phyloP scores from a whole-genome alignment of 2,329 filamentous ascomycete genomes.

The Didymella glomerata region DNA sequence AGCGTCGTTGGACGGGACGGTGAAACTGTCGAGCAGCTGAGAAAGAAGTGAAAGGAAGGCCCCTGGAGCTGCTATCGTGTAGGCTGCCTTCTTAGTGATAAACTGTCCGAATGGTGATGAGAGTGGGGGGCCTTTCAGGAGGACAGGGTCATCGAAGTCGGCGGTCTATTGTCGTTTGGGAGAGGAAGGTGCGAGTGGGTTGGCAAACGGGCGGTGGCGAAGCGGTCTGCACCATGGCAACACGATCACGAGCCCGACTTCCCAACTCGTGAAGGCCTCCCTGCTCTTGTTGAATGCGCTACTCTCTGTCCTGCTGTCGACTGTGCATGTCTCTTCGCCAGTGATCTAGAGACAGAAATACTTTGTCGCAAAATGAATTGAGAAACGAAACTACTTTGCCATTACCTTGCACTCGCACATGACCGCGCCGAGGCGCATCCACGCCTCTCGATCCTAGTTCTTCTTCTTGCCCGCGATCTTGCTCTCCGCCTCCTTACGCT shows the following conservation, averaged over 20 bases:
- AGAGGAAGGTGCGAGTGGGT: slow-evolving; percentile 4
- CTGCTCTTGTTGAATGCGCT: background rate
- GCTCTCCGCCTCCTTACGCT: slow-evolving; percentile 54
- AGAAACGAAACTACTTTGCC: background rate
- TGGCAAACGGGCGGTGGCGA: background rate
- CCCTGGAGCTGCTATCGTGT: background rate
- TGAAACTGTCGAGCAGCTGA: background rate
- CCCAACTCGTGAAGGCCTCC: background rate
- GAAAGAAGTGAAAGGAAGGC: background rate
- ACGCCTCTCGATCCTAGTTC: slow-evolving; percentile 22
- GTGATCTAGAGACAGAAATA: background rate
- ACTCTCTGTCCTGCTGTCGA: background rate
- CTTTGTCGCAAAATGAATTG: background rate
- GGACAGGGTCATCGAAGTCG: background rate
- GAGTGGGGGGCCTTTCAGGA: background rate
- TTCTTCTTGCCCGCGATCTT: slow-evolving; percentile 49
- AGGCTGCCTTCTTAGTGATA: background rate
- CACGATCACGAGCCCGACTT: background rate
- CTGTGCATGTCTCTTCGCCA: background rate
- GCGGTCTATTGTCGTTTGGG: slow-evolving; percentile 2
- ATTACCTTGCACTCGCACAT: background rate
- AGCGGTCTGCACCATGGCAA: background rate
- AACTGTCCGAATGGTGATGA: background rate
- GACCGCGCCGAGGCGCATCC: background rate
- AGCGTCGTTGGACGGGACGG: background rate